Percentiles rank a stretch among this genome's conserved stretches.
These are phyloP conservation scores for Bryoglossum gracile DNA, from an alignment of 495 filamentous ascomycete species.

Conservation along the genomic window DNA sequence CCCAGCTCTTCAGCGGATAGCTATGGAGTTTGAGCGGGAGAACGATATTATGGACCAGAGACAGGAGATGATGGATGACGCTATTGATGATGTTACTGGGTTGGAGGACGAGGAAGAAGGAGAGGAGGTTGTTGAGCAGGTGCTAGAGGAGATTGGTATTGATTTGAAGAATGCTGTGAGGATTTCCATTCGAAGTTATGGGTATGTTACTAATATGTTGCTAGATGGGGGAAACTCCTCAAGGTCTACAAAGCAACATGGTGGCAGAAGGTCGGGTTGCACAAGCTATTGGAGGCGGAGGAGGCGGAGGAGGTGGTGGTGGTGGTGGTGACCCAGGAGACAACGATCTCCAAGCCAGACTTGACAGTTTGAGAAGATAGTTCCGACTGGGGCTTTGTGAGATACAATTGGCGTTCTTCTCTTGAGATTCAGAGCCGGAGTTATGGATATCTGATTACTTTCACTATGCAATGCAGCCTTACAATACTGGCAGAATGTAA, in stretches of 20 bases:
- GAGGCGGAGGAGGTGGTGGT: no score
- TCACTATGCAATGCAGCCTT: slow-evolving; percentile 6
- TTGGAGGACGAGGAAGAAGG: slow-evolving; percentile 84
- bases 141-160: slow-evolving; percentile 93
- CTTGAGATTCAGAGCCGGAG: slow-evolving; percentile 1
- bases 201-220: slow-evolving; percentile 16
- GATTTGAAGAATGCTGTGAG: slow-evolving; percentile 82
- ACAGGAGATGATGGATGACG: slow-evolving; percentile 99
- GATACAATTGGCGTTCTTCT: slow-evolving; percentile 13
- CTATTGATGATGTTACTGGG: slow-evolving; percentile 96
- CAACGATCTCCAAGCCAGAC: slow-evolving; percentile 74
- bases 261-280: slow-evolving; percentile 60
- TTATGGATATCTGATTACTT: slow-evolving; percentile 3
- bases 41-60: slow-evolving; percentile 99
- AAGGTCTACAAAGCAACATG: slow-evolving; percentile 54
- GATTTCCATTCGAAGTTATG: slow-evolving; percentile 15
- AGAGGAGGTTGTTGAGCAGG: slow-evolving; percentile 92
- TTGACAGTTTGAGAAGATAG: slow-evolving; percentile 66
- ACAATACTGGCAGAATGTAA: background rate
- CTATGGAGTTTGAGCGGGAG: slow-evolving; percentile 98
- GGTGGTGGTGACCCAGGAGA: slow-evolving; percentile 52
- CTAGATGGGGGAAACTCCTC: slow-evolving; percentile 74
- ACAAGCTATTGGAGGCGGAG: slow-evolving; percentile 70
- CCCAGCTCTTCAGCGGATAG: slow-evolving; percentile 88
- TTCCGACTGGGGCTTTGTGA: background rate